Evolutionary conservation across 1,139 yeast genomes (phyloP), one percentile per base, ranked within the genome.

Genomic region (Pichia sp.): DNA sequence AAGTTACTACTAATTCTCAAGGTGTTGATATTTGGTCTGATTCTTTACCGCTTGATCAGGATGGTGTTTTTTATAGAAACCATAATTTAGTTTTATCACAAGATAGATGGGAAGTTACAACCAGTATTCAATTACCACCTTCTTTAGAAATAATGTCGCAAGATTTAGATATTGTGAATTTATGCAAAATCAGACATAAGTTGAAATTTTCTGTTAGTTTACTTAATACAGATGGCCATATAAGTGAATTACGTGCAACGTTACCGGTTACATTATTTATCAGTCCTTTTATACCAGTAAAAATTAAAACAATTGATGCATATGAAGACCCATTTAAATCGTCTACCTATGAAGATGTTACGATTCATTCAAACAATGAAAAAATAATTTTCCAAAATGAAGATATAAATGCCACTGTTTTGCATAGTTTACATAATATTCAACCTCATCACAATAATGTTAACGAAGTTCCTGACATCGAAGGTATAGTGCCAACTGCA

Each of bases 31-130:
- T 66, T 7, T 65, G 59, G 71, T 50, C 56, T 2, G 58, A 54
- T 25, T 66, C 62, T 6, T 41, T 58, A 3, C 62, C 59, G 26
- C 50, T 57, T 27, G 65, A 62, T 42, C 52, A 55, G 8, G 64
- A 66, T 35, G 67, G 69, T 10, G 59, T 58, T 1, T 63, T 63
- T 40, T 64, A 54, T 49, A 56, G 56, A 44, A 55, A 58, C 43
- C 58, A 56, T n/a, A 60, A 61, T 45, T 46, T 60, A 29, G 57
- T 58, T n/a, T 59, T 68, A 32, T 68, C 71, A 11, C 72, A 71
- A 58, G 97, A 88, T 61, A 77, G 76, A 54, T 90, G 97, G 97
- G 88, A 83, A 53, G 65, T 89, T 11, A 76, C 76, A 45, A 74
- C 84, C 2, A 64, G 71, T 43, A 60, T 90, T 35, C 70, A 70